phyloP scores from a whole-genome alignment of 2,329 filamentous ascomycete species.

The Hymenoscyphus occultus region DNA sequence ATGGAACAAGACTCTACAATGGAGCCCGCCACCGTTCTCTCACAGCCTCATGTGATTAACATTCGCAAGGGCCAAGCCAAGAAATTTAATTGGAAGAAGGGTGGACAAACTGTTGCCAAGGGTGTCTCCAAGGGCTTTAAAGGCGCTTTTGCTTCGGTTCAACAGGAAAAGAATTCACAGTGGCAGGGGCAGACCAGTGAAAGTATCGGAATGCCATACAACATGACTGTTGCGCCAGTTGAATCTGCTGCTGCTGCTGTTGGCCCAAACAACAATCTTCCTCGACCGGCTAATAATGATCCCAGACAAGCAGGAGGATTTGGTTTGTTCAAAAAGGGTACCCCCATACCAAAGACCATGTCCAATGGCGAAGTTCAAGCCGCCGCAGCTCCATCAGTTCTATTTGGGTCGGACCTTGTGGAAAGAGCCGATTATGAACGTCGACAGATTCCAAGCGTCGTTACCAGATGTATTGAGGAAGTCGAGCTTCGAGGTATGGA shows the following conservation, averaged over 20 bases:
- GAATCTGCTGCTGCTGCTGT: conserved; percentile 42
- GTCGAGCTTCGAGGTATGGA: conserved; percentile 97
- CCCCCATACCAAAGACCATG: conserved; percentile 48
- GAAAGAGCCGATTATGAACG: conserved; percentile 86
- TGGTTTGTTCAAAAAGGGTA: conserved; percentile 60
- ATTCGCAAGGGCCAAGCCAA: conserved; percentile 87
- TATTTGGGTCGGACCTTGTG: conserved; percentile 88
- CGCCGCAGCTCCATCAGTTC: conserved; percentile 53
- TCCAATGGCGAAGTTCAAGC: conserved; percentile 40
- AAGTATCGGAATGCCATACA: conserved; percentile 68
- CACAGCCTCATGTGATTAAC: conserved; percentile 84
- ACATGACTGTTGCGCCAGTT: conserved; percentile 58
- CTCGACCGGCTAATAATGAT: conserved; percentile 30
- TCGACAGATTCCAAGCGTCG: conserved; percentile 82
- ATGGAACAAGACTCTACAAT: conserved; percentile 37
- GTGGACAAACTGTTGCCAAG: conserved; percentile 88
- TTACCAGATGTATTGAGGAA: conserved; percentile 92
- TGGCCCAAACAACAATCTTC: conserved; percentile 25
- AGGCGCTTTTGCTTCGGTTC: conserved; percentile 64
- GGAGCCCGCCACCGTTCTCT: conserved; percentile 35
- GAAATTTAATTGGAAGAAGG: conserved; percentile 99
- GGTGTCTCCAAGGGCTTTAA: conserved; percentile 93
- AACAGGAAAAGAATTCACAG: conserved; percentile 53
- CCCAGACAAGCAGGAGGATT: conserved; percentile 47
- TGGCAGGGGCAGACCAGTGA: conserved; percentile 57